A percentile compares a stretch with the other conserved stretches of the same genome.
Conservation (phyloP, 768 basidiomycete species). For the Sarcomyxa edulis region DNA sequence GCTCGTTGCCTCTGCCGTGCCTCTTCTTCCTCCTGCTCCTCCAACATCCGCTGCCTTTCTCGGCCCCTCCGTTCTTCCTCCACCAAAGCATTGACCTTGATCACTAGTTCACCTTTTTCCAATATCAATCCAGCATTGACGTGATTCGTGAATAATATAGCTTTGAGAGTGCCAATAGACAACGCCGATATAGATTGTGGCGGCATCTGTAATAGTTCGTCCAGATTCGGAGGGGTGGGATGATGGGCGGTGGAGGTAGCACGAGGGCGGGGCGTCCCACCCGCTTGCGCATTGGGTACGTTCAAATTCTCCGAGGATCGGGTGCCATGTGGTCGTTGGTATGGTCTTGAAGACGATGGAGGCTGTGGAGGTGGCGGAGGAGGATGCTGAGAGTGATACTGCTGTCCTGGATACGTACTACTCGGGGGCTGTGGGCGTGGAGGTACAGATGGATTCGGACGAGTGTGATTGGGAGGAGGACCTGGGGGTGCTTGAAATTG, state of each 20-base stretch:
- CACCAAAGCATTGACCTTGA: constrained; percentile 57
- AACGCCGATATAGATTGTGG: constrained; percentile 51
- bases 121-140: constrained; percentile 72
- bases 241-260: constrained; percentile 32
- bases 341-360: constrained; percentile 15
- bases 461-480: constrained; percentile 7
- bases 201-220: constrained; percentile 61
- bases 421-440: no score
- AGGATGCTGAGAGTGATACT: constrained; percentile 3
- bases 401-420: constrained; percentile 2
- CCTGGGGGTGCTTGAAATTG: constrained; percentile 17
- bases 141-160: constrained; percentile 75
- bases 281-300: constrained; percentile 6
- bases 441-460: constrained; percentile 11
- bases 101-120: constrained; percentile 86
- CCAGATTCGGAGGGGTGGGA: constrained; percentile 53
- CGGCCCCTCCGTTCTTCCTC: constrained; percentile 58
- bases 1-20: constrained; percentile 18
- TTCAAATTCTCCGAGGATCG: constrained; percentile 14
- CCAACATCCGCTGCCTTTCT: constrained; percentile 36
- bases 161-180: constrained; percentile 70
- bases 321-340: constrained; percentile 13
- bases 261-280: constrained; percentile 32
- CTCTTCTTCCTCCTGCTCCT: constrained; percentile 24
- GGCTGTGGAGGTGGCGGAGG: constrained; percentile 11